Base-by-base conservation (phyloP, 23 red algal species). In the Cyanidiococcus yangmingshanensis region DNA sequence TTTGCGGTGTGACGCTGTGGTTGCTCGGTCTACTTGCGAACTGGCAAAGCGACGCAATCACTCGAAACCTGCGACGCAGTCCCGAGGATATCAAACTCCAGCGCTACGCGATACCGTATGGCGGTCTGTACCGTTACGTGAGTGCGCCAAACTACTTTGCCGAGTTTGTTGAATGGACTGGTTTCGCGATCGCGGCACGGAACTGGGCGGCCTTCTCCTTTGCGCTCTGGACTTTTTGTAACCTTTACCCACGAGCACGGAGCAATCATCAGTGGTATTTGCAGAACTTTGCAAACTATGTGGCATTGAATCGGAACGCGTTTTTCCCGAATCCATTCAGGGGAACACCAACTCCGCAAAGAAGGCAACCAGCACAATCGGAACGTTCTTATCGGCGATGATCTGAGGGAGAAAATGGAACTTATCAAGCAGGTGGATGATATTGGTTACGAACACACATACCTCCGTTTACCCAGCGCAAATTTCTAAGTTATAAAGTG, bases 21-120 rank as follows among this genome's bases (percentile, higher is more conserved):
- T 33, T 39, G 30, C 31, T 39, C 54, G 80, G 80, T 57, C 75
- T 58, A 37, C 0, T 59, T 0, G 75, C 31, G 17, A 83, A 83
- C 67, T 75, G 39, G 33, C 80, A 83, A 18, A 75, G 63, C 75
- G 80, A 83, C 59, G 32, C 30, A 7, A 75, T 83, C 54, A 36
- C 59, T 25, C 18, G 80, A 68, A 32, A 2, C 29, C 32, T 83
- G 54, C 68, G 80, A 3, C 74, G 63, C 3, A 39, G 21, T 3
- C 74, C 34, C 37, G 74, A 76, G 2, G 74, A 15, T 18, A 81
- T 59, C 45, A 39, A 50, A 32, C 45, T 35, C 38, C 58, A 24
- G 40, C 58, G 41, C 2, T 83, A 83, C 75, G 54, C 50, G 7
- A 83, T 83, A 75, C 80, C 80, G 58, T 76, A 74, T 37, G 80